Percentiles rank a stretch among this genome's conserved stretches.
Conservation (phyloP, 192 early-diverging fungal species). For the Coemansia sp. region DNA sequence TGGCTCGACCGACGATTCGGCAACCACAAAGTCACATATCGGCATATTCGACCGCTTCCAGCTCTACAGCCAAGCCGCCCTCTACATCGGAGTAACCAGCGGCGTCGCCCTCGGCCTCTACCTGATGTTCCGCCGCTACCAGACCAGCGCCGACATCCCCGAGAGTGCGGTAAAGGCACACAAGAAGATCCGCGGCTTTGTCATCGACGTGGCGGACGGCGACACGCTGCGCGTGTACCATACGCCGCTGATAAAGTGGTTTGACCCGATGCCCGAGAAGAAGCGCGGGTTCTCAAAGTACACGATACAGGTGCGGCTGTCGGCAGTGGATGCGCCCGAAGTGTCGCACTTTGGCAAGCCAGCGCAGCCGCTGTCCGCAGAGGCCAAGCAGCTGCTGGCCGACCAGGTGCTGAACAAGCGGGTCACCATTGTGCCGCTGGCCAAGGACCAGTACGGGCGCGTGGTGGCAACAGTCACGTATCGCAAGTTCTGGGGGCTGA, state of each 20-base stretch:
- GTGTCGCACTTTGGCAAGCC: constrained; percentile 51
- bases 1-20: not conserved
- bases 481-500: constrained; percentile 7
- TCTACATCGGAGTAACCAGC: constrained; percentile 23
- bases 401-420: constrained; percentile 25
- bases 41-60: not conserved
- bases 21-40: not conserved
- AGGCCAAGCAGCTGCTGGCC: constrained; percentile 35
- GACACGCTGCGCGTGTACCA: constrained; percentile 45
- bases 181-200: constrained; percentile 27
- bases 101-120: constrained; percentile 29
- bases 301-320: constrained; percentile 37
- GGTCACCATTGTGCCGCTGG: constrained; percentile 30
- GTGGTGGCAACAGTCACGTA: constrained; percentile 39
- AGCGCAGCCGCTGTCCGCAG: constrained; percentile 39
- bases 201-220: constrained; percentile 45
- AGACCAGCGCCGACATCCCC: constrained; percentile 35
- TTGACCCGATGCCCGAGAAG: constrained; percentile 18
- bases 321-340: constrained; percentile 47
- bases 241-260: constrained; percentile 32
- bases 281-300: constrained; percentile 24
- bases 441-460: constrained; percentile 48
- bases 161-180: constrained; percentile 29
- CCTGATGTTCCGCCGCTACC: constrained; percentile 38
- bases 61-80: constrained; percentile 24